Evolutionary conservation across 441 rosid species (phyloP).

Genomic region (Adansonia grandidieri): DNA sequence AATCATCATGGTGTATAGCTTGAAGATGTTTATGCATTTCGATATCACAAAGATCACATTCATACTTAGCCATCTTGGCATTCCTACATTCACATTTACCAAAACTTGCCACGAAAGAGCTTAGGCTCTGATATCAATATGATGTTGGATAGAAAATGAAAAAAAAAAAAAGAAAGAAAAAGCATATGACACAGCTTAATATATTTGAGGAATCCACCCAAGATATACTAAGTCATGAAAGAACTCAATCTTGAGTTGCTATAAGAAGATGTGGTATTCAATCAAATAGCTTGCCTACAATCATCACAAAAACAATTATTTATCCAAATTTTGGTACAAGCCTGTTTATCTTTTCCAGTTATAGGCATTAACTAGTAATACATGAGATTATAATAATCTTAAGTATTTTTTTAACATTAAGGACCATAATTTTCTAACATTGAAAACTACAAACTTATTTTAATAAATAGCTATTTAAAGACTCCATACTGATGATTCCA

Average conservation of each 20-base stretch:
- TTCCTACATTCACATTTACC: no score
- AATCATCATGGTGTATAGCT: no score
- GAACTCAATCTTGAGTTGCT: not conserved
- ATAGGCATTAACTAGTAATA: constrained; percentile 2
- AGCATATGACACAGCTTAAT: no score
- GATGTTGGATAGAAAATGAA: no score
- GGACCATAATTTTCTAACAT: not conserved
- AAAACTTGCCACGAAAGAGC: no score
- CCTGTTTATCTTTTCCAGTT: not conserved
- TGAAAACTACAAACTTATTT: not conserved
- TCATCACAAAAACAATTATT: not conserved
- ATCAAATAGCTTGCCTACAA: not conserved
- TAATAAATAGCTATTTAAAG: not conserved
- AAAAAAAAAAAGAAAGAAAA: no score
- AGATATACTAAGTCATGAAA: not conserved
- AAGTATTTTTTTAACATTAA: not conserved
- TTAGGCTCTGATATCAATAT: no score
- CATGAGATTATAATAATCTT: not conserved
- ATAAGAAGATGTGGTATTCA: not conserved
- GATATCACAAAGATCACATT: no score
- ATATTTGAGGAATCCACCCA: not conserved
- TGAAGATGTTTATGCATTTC: no score
- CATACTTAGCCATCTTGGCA: no score
- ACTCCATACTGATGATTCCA: not conserved
- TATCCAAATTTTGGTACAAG: not conserved